Evolutionary conservation across 768 basidiomycete species (phyloP), one percentile per base, ranked within the genome.

Genomic region (Naganishia vishniacii): DNA sequence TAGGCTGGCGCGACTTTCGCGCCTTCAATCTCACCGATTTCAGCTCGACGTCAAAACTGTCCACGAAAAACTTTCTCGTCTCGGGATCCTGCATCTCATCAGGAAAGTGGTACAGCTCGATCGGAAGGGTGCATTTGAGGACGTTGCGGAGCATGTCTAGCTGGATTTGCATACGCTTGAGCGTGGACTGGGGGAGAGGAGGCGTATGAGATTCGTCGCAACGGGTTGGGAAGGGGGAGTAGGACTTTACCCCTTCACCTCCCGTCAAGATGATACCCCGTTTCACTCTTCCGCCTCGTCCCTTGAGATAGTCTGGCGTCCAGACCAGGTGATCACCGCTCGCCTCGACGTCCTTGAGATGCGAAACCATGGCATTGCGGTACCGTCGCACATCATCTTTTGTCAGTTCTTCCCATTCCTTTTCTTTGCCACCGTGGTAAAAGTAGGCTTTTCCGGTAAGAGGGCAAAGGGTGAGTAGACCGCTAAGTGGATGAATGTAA

Each of bases 91-190:
- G 67, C 46, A 80, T 67, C 70, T 81, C 80, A 45, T 72, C 73
- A 13, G 78, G 73, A 67, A 79, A 80, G 53, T 77, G 76, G 59
- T 78, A 80, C 29, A 81, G 65, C 66, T 81, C 78, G 53, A 80
- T 75, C 6, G 80, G 80, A 0, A 81, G 69, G 1, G 65, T 72
- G 59, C 73, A 75, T 18, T 70, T 64, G 64, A 78, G 72, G n/a
- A 69, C 69, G 18, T 73, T 67, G 15, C 79, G 74, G 4, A 80
- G 71, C 70, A 80, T 77, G 58, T 75, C 71, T 29, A 80, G 71
- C 1, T 71, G 71, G 15, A 77, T 70, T 37, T 77, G 69, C 25
- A 79, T 59, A 25, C 78, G 70, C 3, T 67, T 53, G 16, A 73
- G 65, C 0, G 78, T 78, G 67, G 78, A 77, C 71, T 77, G n/a